Base-by-base conservation (phyloP, 1,284 basidiomycete genomes). In the Porodaedalea pini region DNA sequence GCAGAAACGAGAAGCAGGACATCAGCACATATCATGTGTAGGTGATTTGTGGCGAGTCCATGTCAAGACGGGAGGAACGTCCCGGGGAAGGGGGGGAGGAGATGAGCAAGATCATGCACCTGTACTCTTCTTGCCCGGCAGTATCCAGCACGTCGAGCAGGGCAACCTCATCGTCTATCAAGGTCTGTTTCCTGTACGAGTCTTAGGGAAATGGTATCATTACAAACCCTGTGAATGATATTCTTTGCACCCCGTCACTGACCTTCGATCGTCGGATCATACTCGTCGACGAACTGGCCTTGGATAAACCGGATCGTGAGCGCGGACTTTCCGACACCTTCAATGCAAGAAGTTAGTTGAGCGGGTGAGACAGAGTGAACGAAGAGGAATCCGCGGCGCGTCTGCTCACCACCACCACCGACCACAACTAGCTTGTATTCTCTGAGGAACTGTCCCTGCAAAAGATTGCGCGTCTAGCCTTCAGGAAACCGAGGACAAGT, bases 51-150 rank as follows among this genome's bases (percentile, higher is more conserved):
- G 48, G 48, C 48, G 48, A 15, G 13, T 29, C 25, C 45, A 29
- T 31, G 17, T 17, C 15, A 31, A 5, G 45, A 27, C 13, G 2
- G 13, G 27, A 47, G 31, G 23, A 41, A 19, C 15, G 19, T 17
- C 15, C n/a, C 10, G 15, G 53, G 8, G 19, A 27, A 15, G 17
- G 44, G 17, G 27, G 13, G 19, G 7, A 25, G 13, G 21, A n/a
- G n/a, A n/a, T n/a, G n/a, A n/a, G n/a, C n/a, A n/a, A n/a, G n/a
- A 11, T 21, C 36, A 81, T 88, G 61, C 65, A 95, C 94, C 90
- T 92, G 71, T 99, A 99, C 78, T 99, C 96, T 74, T 99, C 96
- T 74, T 99, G 96, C 45, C 96, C 97, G 51, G 97, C 97, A 2
- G 97, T 99, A 76, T 99, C 96, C 63, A 99, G 83, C 54, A 99